phyloP scores from a whole-genome alignment of 352 stramenopile genomes.

The Pythium vanterpoolii region DNA sequence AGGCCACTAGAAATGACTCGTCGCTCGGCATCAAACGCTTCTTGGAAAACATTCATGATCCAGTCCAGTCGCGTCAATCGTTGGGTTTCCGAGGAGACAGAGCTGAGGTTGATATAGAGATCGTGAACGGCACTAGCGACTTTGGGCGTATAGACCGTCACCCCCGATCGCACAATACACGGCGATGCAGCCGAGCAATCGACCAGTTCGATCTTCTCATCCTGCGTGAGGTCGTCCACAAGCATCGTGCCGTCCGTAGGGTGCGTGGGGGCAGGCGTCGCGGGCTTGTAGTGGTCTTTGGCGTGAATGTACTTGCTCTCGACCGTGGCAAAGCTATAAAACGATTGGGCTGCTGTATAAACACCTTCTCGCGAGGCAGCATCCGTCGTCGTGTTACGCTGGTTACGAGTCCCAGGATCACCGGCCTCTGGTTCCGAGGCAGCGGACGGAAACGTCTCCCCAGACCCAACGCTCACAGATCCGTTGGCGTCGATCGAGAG shows the following conservation, averaged over 20 bases:
- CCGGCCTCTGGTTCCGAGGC: slow-evolving; percentile 3
- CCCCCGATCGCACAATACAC: slow-evolving; percentile 45
- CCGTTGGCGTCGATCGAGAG: background rate
- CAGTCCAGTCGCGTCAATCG: slow-evolving; percentile 29
- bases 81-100: background rate
- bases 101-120: background rate
- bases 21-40: slow-evolving; percentile 43
- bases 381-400: no score
- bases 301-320: background rate
- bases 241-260: background rate
- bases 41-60: slow-evolving; percentile 29
- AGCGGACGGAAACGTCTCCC: background rate
- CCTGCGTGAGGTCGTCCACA: background rate
- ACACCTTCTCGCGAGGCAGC: slow-evolving; percentile 7
- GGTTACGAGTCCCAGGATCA: no score
- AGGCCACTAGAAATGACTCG: slow-evolving; percentile 40
- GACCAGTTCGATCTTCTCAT: background rate
- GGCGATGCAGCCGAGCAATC: slow-evolving; percentile 26
- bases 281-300: slow-evolving; percentile 1
- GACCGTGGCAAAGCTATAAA: slow-evolving; percentile 12
- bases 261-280: background rate
- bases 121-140: slow-evolving; percentile 18
- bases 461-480: background rate
- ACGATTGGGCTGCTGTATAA: slow-evolving; percentile 3
- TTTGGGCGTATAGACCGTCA: slow-evolving; percentile 61